A percentile compares a stretch with the other conserved stretches of the same genome.
These are phyloP conservation scores for Candida vaughaniae DNA, from an alignment of 805 yeast genomes.

Conservation along the genomic window DNA sequence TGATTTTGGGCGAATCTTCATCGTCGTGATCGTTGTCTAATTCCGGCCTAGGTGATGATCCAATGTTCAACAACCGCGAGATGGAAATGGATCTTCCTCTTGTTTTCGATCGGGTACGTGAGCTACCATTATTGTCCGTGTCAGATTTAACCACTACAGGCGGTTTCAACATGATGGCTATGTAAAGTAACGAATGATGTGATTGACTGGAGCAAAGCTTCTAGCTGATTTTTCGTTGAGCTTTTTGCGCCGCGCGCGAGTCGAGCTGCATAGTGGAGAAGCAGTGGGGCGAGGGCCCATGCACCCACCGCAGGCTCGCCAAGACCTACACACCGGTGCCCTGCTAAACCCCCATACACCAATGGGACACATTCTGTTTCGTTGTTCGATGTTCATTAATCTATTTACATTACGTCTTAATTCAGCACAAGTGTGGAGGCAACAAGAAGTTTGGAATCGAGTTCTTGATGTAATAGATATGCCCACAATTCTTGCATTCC, in stretches of 20 bases:
- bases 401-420: too few species aligned
- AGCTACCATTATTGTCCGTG: slow-evolving; percentile 1
- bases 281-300: slow-evolving; percentile 1
- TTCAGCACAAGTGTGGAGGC: slow-evolving; percentile 74
- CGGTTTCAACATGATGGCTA: slow-evolving; percentile 12
- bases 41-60: neutral
- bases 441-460: slow-evolving; percentile 90
- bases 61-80: slow-evolving; percentile 9
- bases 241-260: neutral
- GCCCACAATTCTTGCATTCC: slow-evolving; percentile 84
- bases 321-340: too few species aligned
- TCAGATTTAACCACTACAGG: slow-evolving; percentile 10
- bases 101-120: slow-evolving; percentile 2
- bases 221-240: neutral
- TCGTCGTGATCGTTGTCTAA: slow-evolving; percentile 2
- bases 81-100: slow-evolving; percentile 14
- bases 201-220: too few species aligned
- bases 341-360: too few species aligned
- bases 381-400: too few species aligned
- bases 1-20: slow-evolving; percentile 9
- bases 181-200: too few species aligned
- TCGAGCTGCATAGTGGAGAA: neutral
- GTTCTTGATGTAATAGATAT: slow-evolving; percentile 85
- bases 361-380: too few species aligned
- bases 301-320: too few species aligned